Conservation (phyloP, 2,329 filamentous ascomycete genomes). For the Allantophomopsis cytisporea region DNA sequence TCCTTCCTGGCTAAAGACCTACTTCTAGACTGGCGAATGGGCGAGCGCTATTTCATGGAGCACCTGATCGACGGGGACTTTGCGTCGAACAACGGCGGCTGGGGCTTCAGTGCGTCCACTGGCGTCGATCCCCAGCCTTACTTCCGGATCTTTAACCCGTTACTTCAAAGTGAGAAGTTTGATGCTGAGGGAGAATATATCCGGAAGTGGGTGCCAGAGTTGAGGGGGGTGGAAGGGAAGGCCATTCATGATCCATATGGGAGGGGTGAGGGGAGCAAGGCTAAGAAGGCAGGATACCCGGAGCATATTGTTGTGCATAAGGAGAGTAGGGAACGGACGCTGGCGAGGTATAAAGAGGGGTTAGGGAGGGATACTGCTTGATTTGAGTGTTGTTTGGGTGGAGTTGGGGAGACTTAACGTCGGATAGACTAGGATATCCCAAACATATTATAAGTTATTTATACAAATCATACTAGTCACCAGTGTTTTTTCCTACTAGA, state of each 20-base stretch:
- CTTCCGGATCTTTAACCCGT: constrained; percentile 80
- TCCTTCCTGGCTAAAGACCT: constrained; percentile 73
- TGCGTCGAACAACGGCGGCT: constrained; percentile 19
- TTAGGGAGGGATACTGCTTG: constrained; percentile 30
- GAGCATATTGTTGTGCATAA: constrained; percentile 64
- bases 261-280: constrained; percentile 39
- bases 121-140: constrained; percentile 82
- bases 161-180: constrained; percentile 77
- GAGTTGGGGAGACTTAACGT: constrained; percentile 35
- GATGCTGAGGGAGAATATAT: constrained; percentile 71
- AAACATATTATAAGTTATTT: too few relatives aligned
- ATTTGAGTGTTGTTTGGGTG: constrained; percentile 36
- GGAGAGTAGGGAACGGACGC: constrained; percentile 48
- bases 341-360: constrained; percentile 57
- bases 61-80: constrained; percentile 27
- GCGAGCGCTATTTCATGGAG: constrained; percentile 75
- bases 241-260: constrained; percentile 74
- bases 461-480: too few relatives aligned
- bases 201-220: constrained; percentile 67
- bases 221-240: constrained; percentile 47
- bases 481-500: too few relatives aligned
- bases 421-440: constrained; percentile 1
- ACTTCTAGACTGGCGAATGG: constrained; percentile 70
- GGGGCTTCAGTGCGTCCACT: constrained; percentile 40
- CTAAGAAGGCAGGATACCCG: constrained; percentile 59